Evolutionary conservation across 208 protist species (phyloP), one percentile per base, ranked within the genome.

Genomic region (Acanthamoeba royreba): DNA sequence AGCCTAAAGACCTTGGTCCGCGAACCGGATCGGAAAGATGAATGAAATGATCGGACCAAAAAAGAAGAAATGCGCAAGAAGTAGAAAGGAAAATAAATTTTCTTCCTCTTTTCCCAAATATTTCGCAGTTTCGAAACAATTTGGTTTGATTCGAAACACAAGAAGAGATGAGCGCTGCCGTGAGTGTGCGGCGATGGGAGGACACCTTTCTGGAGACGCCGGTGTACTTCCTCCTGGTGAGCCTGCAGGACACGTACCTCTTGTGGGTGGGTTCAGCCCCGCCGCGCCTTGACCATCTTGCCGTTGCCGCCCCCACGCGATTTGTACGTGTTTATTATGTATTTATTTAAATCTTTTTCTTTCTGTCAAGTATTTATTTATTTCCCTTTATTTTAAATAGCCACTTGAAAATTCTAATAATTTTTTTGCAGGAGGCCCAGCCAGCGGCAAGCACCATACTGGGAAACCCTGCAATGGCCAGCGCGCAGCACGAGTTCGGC

Each of bases 121-220:
- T n/a, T n/a, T n/a, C n/a, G n/a, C n/a, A n/a, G n/a, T n/a, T n/a
- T n/a, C n/a, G n/a, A n/a, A n/a, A n/a, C n/a, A n/a, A n/a, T n/a
- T n/a, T n/a, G n/a, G n/a, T n/a, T n/a, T n/a, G n/a, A n/a, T n/a
- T n/a, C n/a, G n/a, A n/a, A n/a, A n/a, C n/a, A n/a, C n/a, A n/a
- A n/a, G n/a, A n/a, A n/a, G n/a, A n/a, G n/a, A n/a, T n/a, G n/a
- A n/a, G n/a, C n/a, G n/a, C n/a, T n/a, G n/a, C 63, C 11, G 63
- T 74, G 63, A 74, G 28, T 22, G 63, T 74, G 63, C 63, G 63
- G 3, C 63, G 63, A 74, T 74, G 38, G 38, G 63, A 74, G 8
- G 77, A 86, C 31, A 45, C 40, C 43, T 86, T 86, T 28, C 25
- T 86, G 77, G 77, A 86, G 45, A 86, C 77, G 42, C 77, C 77